A percentile compares a stretch with the other conserved stretches of the same genome.
These are phyloP conservation scores for Botrytis deweyae DNA, from an alignment of 2,329 filamentous ascomycete genomes.

Conservation along the genomic window DNA sequence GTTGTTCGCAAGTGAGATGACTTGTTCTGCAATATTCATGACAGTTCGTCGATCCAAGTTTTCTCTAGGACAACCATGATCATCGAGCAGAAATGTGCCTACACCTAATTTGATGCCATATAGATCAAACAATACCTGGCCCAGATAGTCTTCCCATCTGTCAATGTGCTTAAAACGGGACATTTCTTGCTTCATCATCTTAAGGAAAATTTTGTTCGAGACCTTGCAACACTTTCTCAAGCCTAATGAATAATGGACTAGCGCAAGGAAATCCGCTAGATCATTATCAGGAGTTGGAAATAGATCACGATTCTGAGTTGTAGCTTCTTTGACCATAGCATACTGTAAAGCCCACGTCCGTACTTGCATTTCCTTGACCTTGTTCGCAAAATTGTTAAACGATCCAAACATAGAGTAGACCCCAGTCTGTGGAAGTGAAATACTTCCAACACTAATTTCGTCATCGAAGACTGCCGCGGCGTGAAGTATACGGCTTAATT, in stretches of 20 bases:
- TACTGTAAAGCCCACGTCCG: constrained; percentile 89
- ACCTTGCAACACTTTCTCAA: constrained; percentile 81
- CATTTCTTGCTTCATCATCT: constrained; percentile 83
- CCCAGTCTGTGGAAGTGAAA: constrained; percentile 57
- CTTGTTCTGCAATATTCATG: constrained; percentile 76
- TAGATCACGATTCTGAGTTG: constrained; percentile 61
- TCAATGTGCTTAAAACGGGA: constrained; percentile 72
- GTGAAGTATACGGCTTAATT: constrained; percentile 73
- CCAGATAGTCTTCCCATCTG: constrained; percentile 82
- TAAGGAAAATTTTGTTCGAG: constrained; percentile 84
- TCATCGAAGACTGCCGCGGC: constrained; percentile 81
- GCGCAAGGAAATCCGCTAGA: constrained; percentile 74
- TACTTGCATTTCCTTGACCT: constrained; percentile 82
- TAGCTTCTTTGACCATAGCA: constrained; percentile 71
- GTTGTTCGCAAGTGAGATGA: constrained; percentile 76
- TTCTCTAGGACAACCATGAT: constrained; percentile 78
- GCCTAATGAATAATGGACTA: constrained; percentile 81
- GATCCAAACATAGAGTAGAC: constrained; percentile 44
- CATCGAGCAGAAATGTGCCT: constrained; percentile 63
- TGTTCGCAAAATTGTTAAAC: constrained; percentile 60
- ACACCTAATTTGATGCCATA: constrained; percentile 77
- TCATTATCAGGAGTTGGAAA: constrained; percentile 70
- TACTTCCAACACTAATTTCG: constrained; percentile 74
- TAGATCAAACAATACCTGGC: constrained; percentile 79
- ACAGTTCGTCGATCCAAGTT: constrained; percentile 79